Conservation (phyloP, 208 protist genomes). For the Crithidia bombi region DNA sequence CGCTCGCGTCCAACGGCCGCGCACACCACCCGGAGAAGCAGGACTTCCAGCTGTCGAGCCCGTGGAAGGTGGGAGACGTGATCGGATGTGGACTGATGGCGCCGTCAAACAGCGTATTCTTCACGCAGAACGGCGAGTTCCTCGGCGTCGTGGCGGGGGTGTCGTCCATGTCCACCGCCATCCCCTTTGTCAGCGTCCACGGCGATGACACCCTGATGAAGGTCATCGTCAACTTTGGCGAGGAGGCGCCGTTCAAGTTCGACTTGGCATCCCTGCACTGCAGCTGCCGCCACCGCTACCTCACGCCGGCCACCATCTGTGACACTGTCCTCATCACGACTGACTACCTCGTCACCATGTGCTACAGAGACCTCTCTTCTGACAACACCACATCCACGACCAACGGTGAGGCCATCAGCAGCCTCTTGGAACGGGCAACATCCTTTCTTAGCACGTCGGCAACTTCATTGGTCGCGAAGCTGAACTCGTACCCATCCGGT, state of each 20-base stretch:
- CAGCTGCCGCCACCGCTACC: constrained; percentile 56
- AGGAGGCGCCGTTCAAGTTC: constrained; percentile 81
- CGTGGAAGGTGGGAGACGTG: constrained; percentile 79
- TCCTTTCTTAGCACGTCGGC: constrained; percentile 62
- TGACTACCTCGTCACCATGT: constrained; percentile 80
- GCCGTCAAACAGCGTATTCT: constrained; percentile 84
- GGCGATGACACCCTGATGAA: constrained; percentile 66
- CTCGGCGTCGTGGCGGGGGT: constrained; percentile 71
- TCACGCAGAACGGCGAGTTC: constrained; percentile 87
- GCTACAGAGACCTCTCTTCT: constrained; percentile 57
- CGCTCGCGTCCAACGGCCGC: constrained; percentile 60
- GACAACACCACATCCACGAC: constrained; percentile 23
- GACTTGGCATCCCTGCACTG: constrained; percentile 78
- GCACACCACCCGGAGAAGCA: constrained; percentile 37
- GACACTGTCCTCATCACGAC: constrained; percentile 73
- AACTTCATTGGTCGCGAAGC: constrained; percentile 45
- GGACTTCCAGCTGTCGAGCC: constrained; percentile 43
- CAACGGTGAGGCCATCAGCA: constrained; percentile 68
- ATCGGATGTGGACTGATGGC: constrained; percentile 86
- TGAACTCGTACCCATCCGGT: constrained; percentile 24
- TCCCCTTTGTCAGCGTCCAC: constrained; percentile 72
- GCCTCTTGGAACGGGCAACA: constrained; percentile 68
- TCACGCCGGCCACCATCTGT: constrained; percentile 56
- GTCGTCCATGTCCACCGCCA: constrained; percentile 50
- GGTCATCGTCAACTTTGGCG: constrained; percentile 90